A percentile compares a stretch with the other conserved stretches of the same genome.
phyloP scores from a whole-genome alignment of 2,329 filamentous ascomycete species.

The Colletotrichum viniferum region DNA sequence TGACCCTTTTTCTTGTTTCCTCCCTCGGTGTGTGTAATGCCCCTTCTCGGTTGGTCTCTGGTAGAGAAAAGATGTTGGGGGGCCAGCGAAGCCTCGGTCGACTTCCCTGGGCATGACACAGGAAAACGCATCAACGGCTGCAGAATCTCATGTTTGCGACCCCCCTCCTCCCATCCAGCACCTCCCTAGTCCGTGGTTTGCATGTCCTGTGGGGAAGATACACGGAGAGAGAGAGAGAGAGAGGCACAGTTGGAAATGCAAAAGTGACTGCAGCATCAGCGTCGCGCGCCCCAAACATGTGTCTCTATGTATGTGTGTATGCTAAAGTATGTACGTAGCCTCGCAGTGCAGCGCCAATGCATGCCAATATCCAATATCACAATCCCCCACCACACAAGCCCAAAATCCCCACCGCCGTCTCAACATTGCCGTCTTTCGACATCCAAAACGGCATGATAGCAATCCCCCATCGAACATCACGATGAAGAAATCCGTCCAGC shows the following conservation, averaged over 20 bases:
- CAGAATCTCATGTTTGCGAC: background rate
- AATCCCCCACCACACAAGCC: background rate
- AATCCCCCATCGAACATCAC: background rate
- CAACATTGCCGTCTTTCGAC: background rate
- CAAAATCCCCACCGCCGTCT: background rate
- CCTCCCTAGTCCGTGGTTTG: background rate
- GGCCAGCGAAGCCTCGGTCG: background rate
- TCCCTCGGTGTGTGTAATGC: background rate
- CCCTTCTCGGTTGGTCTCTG: background rate
- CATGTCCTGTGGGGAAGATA: background rate
- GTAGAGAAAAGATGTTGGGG: background rate
- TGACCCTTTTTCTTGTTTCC: background rate
- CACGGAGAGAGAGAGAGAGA: background rate
- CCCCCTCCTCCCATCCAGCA: background rate
- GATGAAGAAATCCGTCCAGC: background rate
- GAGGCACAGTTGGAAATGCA: background rate
- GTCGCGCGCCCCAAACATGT: background rate
- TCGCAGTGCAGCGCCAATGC: background rate
- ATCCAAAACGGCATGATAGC: background rate
- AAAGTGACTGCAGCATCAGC: background rate
- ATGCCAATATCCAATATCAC: slow-evolving; percentile 4
- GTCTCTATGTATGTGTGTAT: background rate
- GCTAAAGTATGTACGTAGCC: background rate
- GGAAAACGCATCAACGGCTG: background rate
- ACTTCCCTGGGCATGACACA: background rate